Conservation (phyloP, 768 basidiomycete genomes). For the Tulasnella sp. region DNA sequence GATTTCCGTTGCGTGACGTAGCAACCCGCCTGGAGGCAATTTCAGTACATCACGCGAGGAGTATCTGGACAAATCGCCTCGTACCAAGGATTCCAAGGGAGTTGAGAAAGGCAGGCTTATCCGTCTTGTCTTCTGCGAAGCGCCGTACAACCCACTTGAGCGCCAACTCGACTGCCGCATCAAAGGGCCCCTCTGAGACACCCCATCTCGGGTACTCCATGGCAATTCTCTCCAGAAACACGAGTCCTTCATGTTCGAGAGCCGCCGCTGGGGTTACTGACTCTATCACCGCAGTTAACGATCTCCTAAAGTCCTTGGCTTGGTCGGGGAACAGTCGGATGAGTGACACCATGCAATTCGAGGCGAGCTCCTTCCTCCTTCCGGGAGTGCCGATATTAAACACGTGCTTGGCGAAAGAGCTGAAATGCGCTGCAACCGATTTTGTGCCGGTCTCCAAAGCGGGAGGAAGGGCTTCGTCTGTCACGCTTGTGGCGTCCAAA, state of each 20-base stretch:
- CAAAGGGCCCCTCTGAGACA: neutral
- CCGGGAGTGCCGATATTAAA: neutral
- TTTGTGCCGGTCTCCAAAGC: neutral
- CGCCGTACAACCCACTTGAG: conserved; percentile 53
- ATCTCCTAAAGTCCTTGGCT: neutral
- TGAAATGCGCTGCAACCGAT: neutral
- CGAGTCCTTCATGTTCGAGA: neutral
- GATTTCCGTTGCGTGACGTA: conserved; percentile 33
- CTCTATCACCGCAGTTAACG: neutral
- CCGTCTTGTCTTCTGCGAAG: conserved; percentile 39
- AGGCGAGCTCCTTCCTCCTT: neutral
- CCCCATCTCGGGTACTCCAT: neutral
- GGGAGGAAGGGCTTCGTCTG: neutral
- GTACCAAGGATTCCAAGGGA: conserved; percentile 29
- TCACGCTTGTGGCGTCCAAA: neutral
- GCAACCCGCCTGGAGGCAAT: conserved; percentile 18
- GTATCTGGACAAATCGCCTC: conserved; percentile 3
- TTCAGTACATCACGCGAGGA: neutral
- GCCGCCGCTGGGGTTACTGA: neutral
- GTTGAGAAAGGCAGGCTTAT: conserved; percentile 21
- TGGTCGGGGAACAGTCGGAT: conserved; percentile 8
- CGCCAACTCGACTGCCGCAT: conserved; percentile 37
- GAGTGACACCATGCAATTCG: conserved; percentile 9
- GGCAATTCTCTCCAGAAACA: neutral
- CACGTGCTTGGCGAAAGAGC: neutral